Conservation (phyloP, 2,329 filamentous ascomycete genomes). For the Thielaviopsis cerberus region DNA sequence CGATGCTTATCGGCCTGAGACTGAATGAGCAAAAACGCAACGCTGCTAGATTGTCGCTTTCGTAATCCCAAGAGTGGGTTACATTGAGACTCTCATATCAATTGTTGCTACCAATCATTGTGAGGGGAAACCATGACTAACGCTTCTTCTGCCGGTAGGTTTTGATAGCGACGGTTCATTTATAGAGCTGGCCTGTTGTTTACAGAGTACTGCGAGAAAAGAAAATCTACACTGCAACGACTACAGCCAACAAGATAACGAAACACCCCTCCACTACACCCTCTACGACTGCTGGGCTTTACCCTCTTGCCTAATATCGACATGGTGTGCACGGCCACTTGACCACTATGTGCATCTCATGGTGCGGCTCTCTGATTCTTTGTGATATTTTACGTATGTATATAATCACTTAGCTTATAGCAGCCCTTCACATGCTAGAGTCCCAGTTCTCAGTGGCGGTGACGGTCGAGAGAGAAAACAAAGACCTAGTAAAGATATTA, state of each 20-base stretch:
- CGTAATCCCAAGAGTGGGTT: background rate
- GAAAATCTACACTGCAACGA: no score
- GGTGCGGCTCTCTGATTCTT: background rate
- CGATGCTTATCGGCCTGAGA: background rate
- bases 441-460: no score
- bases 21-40: background rate
- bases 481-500: no score
- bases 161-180: background rate
- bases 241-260: background rate
- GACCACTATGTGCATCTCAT: background rate
- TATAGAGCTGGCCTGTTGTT: no score
- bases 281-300: background rate
- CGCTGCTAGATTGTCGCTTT: background rate
- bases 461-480: no score
- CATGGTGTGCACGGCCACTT: slow-evolving; percentile 2
- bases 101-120: background rate
- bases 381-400: background rate
- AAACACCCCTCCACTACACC: background rate
- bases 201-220: no score
- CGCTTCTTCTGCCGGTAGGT: background rate
- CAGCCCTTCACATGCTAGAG: no score
- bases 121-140: background rate
- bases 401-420: no score
- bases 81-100: background rate
- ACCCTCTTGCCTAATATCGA: background rate